Conservation (phyloP, 805 yeast species). For the Saccharomyces mikatae region DNA sequence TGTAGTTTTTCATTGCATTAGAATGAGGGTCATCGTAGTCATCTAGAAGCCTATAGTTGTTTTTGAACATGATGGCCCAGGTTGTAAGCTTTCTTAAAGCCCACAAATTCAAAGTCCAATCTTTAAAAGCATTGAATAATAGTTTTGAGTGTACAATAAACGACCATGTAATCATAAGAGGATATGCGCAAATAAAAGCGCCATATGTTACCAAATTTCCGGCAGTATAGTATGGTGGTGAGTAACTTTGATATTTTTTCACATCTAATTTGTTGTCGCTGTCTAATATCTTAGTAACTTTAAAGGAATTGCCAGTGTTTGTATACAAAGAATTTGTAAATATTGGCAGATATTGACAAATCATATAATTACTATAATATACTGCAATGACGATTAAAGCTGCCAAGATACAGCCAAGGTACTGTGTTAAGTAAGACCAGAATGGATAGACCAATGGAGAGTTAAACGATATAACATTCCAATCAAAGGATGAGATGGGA, state of each 20-base stretch:
- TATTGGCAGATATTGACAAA: slow-evolving; percentile 34
- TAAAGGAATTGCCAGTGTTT: slow-evolving; percentile 42
- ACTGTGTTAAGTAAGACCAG: slow-evolving; percentile 29
- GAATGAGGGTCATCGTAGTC: slow-evolving; percentile 46
- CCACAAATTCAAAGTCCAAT: slow-evolving; percentile 11
- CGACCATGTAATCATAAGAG: slow-evolving; percentile 46
- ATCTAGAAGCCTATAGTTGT: slow-evolving; percentile 21
- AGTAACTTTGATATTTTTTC: slow-evolving; percentile 42
- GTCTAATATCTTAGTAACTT: slow-evolving; percentile 40
- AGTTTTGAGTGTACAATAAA: slow-evolving; percentile 37
- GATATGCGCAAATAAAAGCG: slow-evolving; percentile 47
- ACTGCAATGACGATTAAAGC: slow-evolving; percentile 31
- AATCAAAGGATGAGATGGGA: slow-evolving; percentile 47
- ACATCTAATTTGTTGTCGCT: slow-evolving; percentile 39
- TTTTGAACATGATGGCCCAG: slow-evolving; percentile 27
- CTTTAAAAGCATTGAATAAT: slow-evolving; percentile 34
- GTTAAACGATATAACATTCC: slow-evolving; percentile 35
- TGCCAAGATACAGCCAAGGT: slow-evolving; percentile 31
- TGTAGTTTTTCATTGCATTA: slow-evolving; percentile 46
- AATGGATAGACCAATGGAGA: slow-evolving; percentile 39
- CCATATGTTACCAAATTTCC: slow-evolving; percentile 55
- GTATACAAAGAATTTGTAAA: slow-evolving; percentile 46
- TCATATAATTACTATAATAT: slow-evolving; percentile 36
- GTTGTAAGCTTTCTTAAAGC: slow-evolving; percentile 8
- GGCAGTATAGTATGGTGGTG: slow-evolving; percentile 61